Evolutionary conservation across 306 rosid species (phyloP).

Genomic region (Castanea mollissima): DNA sequence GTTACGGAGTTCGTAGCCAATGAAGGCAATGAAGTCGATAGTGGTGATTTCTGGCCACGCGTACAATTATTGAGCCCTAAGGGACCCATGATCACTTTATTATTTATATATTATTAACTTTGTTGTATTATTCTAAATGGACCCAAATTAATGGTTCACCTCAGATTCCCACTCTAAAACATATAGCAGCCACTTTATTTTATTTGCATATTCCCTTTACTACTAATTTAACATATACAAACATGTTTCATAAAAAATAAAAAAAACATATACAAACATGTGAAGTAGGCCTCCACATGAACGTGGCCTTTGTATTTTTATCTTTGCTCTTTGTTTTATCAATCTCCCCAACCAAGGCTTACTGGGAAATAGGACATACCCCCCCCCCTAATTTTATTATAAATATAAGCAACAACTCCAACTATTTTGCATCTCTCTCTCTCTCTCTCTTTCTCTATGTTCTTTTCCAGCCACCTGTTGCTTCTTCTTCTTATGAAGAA

Average conservation of each 20-base stretch:
- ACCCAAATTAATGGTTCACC: constrained; percentile 20
- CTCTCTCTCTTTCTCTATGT: background rate
- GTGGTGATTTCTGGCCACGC: background rate
- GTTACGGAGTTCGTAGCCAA: background rate
- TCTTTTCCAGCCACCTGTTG: background rate
- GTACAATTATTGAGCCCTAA: background rate
- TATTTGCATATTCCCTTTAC: constrained; percentile 26
- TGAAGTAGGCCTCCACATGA: constrained; percentile 24
- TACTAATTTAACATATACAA: background rate
- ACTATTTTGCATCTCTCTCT: background rate
- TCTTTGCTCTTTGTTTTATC: constrained; percentile 28
- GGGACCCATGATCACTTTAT: background rate
- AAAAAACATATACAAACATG: background rate
- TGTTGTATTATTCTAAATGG: constrained; percentile 1
- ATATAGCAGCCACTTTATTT: background rate
- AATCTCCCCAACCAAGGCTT: constrained; percentile 2
- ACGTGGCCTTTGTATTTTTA: constrained; percentile 19
- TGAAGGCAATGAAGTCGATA: background rate
- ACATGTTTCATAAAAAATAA: background rate
- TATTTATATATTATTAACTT: background rate
- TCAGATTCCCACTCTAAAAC: constrained; percentile 40
- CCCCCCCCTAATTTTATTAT: background rate
- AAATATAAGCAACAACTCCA: constrained; percentile 31
- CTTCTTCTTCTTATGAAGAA: background rate
- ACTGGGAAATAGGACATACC: background rate